Percentiles rank a stretch among this genome's conserved stretches.
phyloP scores from a whole-genome alignment of 2,329 filamentous ascomycete genomes.

The Xylariaceae sp. region DNA sequence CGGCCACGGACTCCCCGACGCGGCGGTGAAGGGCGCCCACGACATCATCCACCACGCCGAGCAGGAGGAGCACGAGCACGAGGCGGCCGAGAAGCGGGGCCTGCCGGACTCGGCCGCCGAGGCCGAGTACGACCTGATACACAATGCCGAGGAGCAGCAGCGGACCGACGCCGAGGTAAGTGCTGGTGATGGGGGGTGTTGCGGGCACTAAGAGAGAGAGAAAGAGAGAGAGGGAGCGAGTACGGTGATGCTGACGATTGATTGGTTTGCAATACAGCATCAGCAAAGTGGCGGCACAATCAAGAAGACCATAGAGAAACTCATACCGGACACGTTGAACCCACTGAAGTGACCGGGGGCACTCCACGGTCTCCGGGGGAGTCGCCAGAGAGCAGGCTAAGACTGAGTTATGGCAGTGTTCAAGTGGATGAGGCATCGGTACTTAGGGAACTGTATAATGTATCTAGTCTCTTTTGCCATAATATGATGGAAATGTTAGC shows the following conservation, averaged over 20 bases:
- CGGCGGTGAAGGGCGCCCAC: constrained; percentile 16
- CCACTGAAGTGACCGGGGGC: not conserved
- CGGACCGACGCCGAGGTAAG: constrained; percentile 14
- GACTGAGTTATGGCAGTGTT: too few species aligned
- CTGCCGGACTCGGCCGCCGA: constrained; percentile 19
- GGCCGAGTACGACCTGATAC: constrained; percentile 22
- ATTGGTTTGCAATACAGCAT: constrained; percentile 2
- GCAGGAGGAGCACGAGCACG: constrained; percentile 24
- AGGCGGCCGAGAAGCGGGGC: constrained; percentile 21
- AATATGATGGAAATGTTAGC: too few species aligned
- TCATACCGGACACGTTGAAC: constrained; percentile 20
- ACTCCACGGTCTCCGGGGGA: too few species aligned
- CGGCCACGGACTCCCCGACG: constrained; percentile 21
- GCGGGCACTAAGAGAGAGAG: not conserved
- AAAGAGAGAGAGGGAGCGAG: too few species aligned
- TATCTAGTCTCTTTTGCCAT: too few species aligned
- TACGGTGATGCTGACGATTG: too few species aligned
- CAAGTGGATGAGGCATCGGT: too few species aligned
- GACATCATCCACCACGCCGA: constrained; percentile 26
- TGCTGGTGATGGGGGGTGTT: not conserved
- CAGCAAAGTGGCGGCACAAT: constrained; percentile 12
- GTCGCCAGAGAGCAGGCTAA: too few species aligned
- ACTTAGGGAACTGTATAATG: too few species aligned
- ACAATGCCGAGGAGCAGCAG: constrained; percentile 19
- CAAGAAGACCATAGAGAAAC: constrained; percentile 18